Evolutionary conservation across 371 early-diverging fungal genomes (phyloP).

Genomic region (Mucor velutinosus): DNA sequence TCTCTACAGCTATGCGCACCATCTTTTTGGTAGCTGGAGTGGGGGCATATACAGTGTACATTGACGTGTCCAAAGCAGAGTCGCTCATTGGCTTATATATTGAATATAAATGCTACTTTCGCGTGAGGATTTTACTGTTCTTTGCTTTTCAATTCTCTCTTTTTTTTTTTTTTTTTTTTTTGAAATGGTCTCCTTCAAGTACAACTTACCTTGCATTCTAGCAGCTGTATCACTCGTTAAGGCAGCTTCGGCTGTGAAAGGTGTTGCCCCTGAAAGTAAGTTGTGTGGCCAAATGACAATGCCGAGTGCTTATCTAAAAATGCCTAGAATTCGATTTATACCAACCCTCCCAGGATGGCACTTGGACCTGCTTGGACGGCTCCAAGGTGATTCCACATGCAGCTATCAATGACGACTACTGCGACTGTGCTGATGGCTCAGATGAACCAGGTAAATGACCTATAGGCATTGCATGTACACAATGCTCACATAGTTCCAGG

Average conservation of each 20-base stretch:
- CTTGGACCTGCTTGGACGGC: constrained; percentile 80
- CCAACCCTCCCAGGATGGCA: constrained; percentile 35
- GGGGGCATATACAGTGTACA: background rate
- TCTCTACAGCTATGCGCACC: too few relatives aligned
- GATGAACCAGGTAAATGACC: constrained; percentile 85
- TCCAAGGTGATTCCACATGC: constrained; percentile 65
- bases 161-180: background rate
- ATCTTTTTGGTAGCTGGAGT: too few relatives aligned
- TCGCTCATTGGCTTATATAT: background rate
- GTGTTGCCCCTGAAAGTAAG: constrained; percentile 40
- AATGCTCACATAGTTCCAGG: constrained; percentile 39
- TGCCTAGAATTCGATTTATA: constrained; percentile 41
- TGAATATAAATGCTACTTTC: background rate
- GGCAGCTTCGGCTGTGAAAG: constrained; percentile 24
- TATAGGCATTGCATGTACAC: background rate
- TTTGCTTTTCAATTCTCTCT: too few relatives aligned
- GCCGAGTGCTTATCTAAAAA: background rate
- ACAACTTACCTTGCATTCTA: constrained; percentile 37
- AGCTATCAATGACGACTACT: constrained; percentile 93
- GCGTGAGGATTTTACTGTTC: background rate
- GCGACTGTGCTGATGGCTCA: constrained; percentile 93
- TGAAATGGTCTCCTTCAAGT: constrained; percentile 1
- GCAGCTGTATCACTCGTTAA: constrained; percentile 31
- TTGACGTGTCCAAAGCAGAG: background rate
- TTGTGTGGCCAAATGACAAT: background rate